Evolutionary conservation across 768 basidiomycete species (phyloP).

Genomic region (Mycena olivaceomarginata): DNA sequence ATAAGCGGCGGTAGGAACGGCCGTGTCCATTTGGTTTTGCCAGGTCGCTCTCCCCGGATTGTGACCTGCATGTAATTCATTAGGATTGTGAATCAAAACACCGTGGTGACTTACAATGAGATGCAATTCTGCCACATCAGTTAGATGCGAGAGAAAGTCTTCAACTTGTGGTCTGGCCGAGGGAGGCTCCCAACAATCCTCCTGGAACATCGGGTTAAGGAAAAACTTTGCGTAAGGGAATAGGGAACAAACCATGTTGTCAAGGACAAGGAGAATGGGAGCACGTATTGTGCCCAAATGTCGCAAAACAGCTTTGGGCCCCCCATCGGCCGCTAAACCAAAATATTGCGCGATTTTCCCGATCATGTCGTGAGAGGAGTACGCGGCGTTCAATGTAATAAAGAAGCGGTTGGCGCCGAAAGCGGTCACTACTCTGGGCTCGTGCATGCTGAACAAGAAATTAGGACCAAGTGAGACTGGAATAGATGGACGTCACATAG

Average conservation of each 20-base stretch:
- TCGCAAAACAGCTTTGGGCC: not conserved
- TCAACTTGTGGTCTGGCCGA: not conserved
- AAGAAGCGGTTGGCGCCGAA: not conserved
- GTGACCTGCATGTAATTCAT: not conserved
- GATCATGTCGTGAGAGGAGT: not conserved
- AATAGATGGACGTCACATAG: not conserved
- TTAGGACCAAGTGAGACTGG: no score
- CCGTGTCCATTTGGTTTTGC: not conserved
- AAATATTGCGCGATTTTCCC: not conserved
- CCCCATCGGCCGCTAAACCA: not conserved
- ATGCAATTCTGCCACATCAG: not conserved
- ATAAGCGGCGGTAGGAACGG: conserved; percentile 11
- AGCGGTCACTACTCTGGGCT: not conserved
- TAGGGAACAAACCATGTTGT: not conserved
- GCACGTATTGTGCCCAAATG: not conserved
- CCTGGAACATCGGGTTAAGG: not conserved
- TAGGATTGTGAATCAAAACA: not conserved
- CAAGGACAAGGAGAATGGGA: conserved; percentile 5
- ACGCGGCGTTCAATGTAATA: not conserved
- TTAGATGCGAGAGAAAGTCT: not conserved
- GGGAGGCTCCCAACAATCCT: conserved; percentile 8
- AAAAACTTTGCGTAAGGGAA: not conserved
- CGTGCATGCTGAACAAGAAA: not conserved
- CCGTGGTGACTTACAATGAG: not conserved
- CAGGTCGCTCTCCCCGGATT: conserved; percentile 19